Evolutionary conservation across 2,329 filamentous ascomycete genomes (phyloP).

Genomic region (Colletotrichum truncatum): DNA sequence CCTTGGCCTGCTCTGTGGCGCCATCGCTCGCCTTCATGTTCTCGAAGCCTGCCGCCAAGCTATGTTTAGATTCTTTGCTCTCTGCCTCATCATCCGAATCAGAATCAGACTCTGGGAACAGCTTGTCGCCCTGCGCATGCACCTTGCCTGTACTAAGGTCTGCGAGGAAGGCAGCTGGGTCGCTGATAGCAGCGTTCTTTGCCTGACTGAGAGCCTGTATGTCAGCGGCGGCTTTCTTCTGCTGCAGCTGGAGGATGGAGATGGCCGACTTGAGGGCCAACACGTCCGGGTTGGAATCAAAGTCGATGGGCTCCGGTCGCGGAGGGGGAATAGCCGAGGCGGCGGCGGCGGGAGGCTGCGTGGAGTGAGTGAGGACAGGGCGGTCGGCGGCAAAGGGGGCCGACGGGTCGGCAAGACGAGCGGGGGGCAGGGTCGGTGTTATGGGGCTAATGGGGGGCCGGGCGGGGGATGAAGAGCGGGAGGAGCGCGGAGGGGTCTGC

Average conservation of each 20-base stretch:
- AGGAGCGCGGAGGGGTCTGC: slow-evolving; percentile 28
- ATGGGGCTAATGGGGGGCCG: slow-evolving; percentile 64
- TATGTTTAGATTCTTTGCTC: slow-evolving; percentile 41
- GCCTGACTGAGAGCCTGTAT: slow-evolving; percentile 75
- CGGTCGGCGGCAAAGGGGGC: slow-evolving; percentile 42
- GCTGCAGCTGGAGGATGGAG: slow-evolving; percentile 86
- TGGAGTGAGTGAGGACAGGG: slow-evolving; percentile 54
- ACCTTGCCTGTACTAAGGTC: slow-evolving; percentile 74
- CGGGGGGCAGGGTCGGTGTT: slow-evolving; percentile 57
- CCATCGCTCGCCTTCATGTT: not conserved
- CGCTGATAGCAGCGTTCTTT: slow-evolving; percentile 74
- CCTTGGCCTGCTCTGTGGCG: slow-evolving; percentile 4
- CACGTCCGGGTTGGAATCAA: slow-evolving; percentile 80
- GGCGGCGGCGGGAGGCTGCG: slow-evolving; percentile 47
- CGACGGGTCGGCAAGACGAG: slow-evolving; percentile 38
- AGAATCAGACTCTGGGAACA: slow-evolving; percentile 36
- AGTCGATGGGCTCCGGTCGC: slow-evolving; percentile 62
- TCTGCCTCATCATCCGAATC: slow-evolving; percentile 36
- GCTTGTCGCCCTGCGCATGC: slow-evolving; percentile 46
- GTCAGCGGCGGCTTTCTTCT: slow-evolving; percentile 79
- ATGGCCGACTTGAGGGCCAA: slow-evolving; percentile 88
- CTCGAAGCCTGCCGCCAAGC: too few relatives aligned
- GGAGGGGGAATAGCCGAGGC: slow-evolving; percentile 52
- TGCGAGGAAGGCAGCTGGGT: slow-evolving; percentile 76
- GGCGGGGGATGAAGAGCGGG: slow-evolving; percentile 53